Base-by-base conservation (phyloP, 129 eudicot genomes). In the Flaveria robusta region DNA sequence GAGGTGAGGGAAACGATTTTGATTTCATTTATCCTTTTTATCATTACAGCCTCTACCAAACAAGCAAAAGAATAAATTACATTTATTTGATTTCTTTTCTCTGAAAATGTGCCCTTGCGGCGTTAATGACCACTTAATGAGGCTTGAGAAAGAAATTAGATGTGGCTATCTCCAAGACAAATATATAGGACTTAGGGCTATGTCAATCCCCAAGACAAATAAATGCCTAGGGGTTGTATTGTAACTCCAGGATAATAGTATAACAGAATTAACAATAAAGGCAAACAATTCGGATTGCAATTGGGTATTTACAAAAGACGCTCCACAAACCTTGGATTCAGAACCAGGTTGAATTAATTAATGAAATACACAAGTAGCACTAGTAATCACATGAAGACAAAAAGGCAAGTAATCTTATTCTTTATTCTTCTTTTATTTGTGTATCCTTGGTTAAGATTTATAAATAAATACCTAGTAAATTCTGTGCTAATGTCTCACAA, bases 41-140 rank as follows among this genome's bases (percentile, higher is more conserved):
- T 26, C 46, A 70, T 49, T 51, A 26, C 59, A 70, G 39, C 60
- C 74, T 46, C 62, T 49, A 70, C 19, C 42, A 70, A 70, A 24
- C 6, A 70, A 70, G 26, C 49, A 47, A 70, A 1, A 3, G 15
- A 70, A 15, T 7, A 47, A 14, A 47, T 15, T 27, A 3, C 26
- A 9, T 70, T 46, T 26, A 23, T 43, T 14, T 47, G 74, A 24
- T 14, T 70, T 64, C 47, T 64, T 64, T 64, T 16, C 23, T 34
- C 23, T 14, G 18, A 37, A 65, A 66, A n/a, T 22, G 3, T 3
- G 2, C 47, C 49, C 49, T 16, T 63, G 5, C 41, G 0, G 20
- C 45, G n/a, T n/a, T n/a, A n/a, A n/a, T n/a, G n/a, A n/a, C n/a
- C n/a, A n/a, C 70, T 34, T 66, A 15, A 18, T n/a, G 7, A 37